phyloP scores from a whole-genome alignment of 176 grass and related monocot genomes.

The Melocanna baccifera region DNA sequence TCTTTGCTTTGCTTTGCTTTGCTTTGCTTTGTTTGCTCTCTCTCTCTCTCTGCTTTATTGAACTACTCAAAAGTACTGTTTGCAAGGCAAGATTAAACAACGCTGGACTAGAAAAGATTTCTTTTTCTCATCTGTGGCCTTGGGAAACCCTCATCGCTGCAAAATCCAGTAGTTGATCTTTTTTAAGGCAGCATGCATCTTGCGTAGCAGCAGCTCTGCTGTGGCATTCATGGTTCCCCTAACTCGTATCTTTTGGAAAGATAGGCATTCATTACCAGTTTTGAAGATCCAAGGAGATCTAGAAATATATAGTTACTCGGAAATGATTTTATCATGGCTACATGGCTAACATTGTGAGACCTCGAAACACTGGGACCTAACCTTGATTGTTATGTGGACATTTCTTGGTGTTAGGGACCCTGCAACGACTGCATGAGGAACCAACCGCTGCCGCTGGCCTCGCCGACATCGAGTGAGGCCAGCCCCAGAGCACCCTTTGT shows the following conservation, averaged over 20 bases:
- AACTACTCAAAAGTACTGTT: conserved; percentile 50
- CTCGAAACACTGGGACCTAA: conserved; percentile 12
- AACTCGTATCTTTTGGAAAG: conserved; percentile 7
- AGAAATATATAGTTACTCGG: background rate
- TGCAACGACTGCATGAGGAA: conserved; percentile 78
- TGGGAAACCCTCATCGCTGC: conserved; percentile 32
- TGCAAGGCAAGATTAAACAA: conserved; percentile 60
- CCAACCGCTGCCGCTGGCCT: conserved; percentile 45
- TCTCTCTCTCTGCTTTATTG: conserved; percentile 24
- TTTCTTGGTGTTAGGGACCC: conserved; percentile 59
- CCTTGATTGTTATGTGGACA: conserved; percentile 10
- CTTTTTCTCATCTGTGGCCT: conserved; percentile 33
- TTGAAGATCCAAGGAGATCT: conserved; percentile 25
- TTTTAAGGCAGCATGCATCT: conserved; percentile 39
- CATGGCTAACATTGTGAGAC: conserved; percentile 4
- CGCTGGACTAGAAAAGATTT: conserved; percentile 55
- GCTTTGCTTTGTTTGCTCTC: background rate
- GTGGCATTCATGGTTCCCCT: conserved; percentile 30
- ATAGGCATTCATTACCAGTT: conserved; percentile 8
- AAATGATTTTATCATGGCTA: conserved; percentile 13
- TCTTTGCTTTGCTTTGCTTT: background rate
- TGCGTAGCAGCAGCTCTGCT: conserved; percentile 29
- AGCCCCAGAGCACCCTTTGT: conserved; percentile 63
- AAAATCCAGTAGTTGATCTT: conserved; percentile 25
- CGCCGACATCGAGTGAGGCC: conserved; percentile 49